Evolutionary conservation across 1,139 yeast genomes (phyloP).

Genomic region (Yamadazyma mexicana): DNA sequence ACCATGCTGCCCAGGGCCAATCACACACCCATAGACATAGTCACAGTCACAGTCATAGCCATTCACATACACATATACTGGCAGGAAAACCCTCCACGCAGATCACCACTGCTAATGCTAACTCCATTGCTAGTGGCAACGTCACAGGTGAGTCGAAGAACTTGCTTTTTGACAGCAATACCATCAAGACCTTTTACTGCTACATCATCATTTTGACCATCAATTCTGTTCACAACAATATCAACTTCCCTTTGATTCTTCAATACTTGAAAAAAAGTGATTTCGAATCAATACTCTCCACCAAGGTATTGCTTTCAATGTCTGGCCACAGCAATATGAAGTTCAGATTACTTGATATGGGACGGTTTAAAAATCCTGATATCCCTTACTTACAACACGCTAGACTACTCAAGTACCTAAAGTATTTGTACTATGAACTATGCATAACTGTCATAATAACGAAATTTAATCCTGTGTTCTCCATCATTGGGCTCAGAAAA

Average conservation of each 20-base stretch:
- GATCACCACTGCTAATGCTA: background rate
- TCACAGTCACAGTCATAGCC: constrained; percentile 1
- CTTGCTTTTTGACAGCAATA: constrained; percentile 10
- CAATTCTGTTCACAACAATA: constrained; percentile 6
- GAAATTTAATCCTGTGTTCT: constrained; percentile 31
- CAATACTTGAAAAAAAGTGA: constrained; percentile 10
- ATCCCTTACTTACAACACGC: background rate
- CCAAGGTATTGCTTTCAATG: constrained; percentile 9
- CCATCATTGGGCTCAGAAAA: constrained; percentile 28
- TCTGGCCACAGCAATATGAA: background rate
- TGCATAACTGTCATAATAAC: constrained; percentile 45
- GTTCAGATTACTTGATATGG: background rate
- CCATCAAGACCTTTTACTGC: constrained; percentile 12
- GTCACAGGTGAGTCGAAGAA: background rate
- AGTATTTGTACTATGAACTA: constrained; percentile 37
- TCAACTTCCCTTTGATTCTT: constrained; percentile 10
- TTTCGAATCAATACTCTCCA: constrained; percentile 12
- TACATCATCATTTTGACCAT: constrained; percentile 10
- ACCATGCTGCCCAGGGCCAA: background rate
- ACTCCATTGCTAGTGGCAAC: background rate
- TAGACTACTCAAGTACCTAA: constrained; percentile 9
- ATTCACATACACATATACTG: no score
- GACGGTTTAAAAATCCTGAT: background rate
- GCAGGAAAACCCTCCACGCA: background rate
- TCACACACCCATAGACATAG: constrained; percentile 2